Conservation (phyloP, 179 eudicot genomes). For the Beta lomatogona region DNA sequence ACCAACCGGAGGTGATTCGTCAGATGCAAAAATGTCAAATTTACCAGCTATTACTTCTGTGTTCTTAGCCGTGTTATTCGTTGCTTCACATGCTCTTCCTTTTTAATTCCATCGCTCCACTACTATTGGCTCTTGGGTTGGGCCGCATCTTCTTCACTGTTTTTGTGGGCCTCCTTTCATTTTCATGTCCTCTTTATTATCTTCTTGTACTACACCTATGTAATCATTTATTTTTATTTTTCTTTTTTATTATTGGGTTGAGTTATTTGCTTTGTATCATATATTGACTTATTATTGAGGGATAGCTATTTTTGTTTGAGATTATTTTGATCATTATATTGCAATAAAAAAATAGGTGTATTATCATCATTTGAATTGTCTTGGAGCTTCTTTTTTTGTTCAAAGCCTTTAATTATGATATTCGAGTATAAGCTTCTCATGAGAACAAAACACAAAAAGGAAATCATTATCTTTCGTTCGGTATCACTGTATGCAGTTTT, state of each 20-base stretch:
- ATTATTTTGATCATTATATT: background rate
- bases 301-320: background rate
- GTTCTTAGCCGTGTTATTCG: constrained; percentile 24
- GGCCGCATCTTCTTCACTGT: background rate
- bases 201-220: background rate
- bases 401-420: background rate
- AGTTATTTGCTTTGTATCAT: constrained; percentile 4
- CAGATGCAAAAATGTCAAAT: constrained; percentile 30
- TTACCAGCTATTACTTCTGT: constrained; percentile 17
- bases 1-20: constrained; percentile 31
- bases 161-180: background rate
- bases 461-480: background rate
- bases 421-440: background rate
- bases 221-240: background rate
- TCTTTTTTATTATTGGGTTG: constrained; percentile 4
- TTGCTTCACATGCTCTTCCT: constrained; percentile 13
- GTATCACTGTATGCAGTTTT: no score
- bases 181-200: background rate
- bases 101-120: background rate
- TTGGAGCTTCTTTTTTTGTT: background rate
- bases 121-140: background rate
- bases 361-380: background rate
- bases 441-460: background rate
- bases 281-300: background rate
- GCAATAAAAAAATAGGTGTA: constrained; percentile 5